These are phyloP conservation scores for Ascochyta clinopodiicola DNA, from an alignment of 2,329 filamentous ascomycete species.

Conservation along the genomic window DNA sequence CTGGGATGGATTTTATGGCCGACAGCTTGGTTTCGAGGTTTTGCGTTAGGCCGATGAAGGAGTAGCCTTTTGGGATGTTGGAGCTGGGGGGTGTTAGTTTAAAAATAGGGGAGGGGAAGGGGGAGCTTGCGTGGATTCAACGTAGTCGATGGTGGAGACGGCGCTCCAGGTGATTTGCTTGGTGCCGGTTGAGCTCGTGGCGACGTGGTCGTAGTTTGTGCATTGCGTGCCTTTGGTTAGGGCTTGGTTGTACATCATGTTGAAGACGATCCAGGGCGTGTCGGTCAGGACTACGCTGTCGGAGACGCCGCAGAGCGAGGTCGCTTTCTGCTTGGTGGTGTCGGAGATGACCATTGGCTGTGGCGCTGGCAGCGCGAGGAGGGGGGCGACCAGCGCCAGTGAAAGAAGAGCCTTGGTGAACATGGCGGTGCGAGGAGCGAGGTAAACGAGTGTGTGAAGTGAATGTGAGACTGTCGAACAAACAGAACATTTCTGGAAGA, in stretches of 20 bases:
- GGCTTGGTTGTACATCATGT: constrained; percentile 55
- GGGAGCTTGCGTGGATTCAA: constrained; percentile 22
- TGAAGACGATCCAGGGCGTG: constrained; percentile 55
- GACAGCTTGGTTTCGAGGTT: constrained; percentile 51
- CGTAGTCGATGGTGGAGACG: constrained; percentile 49
- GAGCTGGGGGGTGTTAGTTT: constrained; percentile 24
- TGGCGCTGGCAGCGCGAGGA: constrained; percentile 18
- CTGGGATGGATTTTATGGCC: constrained; percentile 50
- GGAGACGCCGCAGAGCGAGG: constrained; percentile 22
- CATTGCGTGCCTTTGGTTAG: constrained; percentile 51
- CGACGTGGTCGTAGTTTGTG: constrained; percentile 48
- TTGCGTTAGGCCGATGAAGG: constrained; percentile 54
- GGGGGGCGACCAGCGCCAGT: constrained; percentile 19
- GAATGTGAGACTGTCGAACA: background rate
- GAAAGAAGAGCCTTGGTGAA: constrained; percentile 13
- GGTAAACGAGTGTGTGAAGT: constrained; percentile 1
- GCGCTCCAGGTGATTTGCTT: constrained; percentile 50
- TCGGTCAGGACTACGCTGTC: constrained; percentile 43
- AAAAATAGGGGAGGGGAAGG: no score
- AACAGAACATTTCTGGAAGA: background rate
- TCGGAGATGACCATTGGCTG: constrained; percentile 22
- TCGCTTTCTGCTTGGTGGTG: constrained; percentile 21
- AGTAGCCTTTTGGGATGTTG: constrained; percentile 54
- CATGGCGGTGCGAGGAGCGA: background rate
- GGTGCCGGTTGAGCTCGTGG: constrained; percentile 36